Base-by-base conservation (phyloP, 345 rosid species). In the Pistacia atlantica region DNA sequence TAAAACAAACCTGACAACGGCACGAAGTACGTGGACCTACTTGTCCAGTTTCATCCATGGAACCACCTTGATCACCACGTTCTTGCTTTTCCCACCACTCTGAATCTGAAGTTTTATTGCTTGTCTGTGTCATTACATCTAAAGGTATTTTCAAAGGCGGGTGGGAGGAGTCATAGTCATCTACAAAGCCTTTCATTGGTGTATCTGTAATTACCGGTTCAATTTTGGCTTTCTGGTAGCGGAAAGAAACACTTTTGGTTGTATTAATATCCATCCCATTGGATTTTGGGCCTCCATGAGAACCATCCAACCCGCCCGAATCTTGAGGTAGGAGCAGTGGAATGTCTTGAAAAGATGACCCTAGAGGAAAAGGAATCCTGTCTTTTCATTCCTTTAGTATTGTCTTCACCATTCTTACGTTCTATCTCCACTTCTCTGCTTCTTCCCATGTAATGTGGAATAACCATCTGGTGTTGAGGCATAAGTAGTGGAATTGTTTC, bases 401-500 rank as follows among this genome's bases (percentile, higher is more conserved):
- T 75, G 58, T 83, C 86, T 76, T 89, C 93, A 59, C 66, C 76
- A 64, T 78, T 83, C 83, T 88, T 81, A 71, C 71, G 58, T 76
- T 88, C 87, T 71, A 72, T 67, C 77, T 87, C 92, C 73, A 79
- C 75, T 69, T 82, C 93, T 72, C 72, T 84, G 78, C 82, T 84
- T 81, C 80, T 86, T 73, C 96, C 97, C 97, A 89, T 81, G 80
- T 92, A 97, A 83, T 92, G 98, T 55, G 98, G 99, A 79, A 94
- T 94, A 79, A 97, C 98, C 99, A 94, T 94, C 84, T 97, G 95
- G 63, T 97, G 98, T 78, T 92, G 99, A 77, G 99, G 99, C 91
- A 94, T 94, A 72, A 97, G 97, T 28, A 94, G 86, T 51, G 99
- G 99, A 84, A 97, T 94, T 58, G 94, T 82, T 86, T 97, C 97